Evolutionary conservation across 2,329 filamentous ascomycete genomes (phyloP).

Genomic region (Aspergillus arachidicola): DNA sequence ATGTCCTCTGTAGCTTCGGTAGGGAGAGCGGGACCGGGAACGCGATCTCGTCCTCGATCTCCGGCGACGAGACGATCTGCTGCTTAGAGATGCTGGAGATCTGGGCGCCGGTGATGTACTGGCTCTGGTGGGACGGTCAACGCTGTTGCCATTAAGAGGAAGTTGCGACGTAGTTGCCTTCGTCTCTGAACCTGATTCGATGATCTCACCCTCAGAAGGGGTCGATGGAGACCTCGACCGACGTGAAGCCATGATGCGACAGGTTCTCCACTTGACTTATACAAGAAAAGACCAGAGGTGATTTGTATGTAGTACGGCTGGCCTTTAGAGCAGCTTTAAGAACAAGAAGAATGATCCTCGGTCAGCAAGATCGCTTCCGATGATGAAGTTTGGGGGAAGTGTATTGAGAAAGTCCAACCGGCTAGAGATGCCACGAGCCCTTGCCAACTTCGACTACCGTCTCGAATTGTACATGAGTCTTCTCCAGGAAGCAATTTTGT

Average conservation of each 20-base stretch:
- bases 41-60: slow-evolving; percentile 48
- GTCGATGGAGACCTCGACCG: slow-evolving; percentile 58
- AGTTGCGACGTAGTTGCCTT: slow-evolving; percentile 87
- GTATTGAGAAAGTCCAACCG: slow-evolving; percentile 48
- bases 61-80: slow-evolving; percentile 62
- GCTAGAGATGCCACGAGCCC: slow-evolving; percentile 37
- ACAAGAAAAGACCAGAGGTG: not conserved
- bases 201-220: slow-evolving; percentile 85
- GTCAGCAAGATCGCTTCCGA: slow-evolving; percentile 42
- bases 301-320: slow-evolving; percentile 12
- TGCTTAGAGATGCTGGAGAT: slow-evolving; percentile 52
- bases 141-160: slow-evolving; percentile 74
- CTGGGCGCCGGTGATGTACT: slow-evolving; percentile 54
- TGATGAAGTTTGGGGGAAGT: slow-evolving; percentile 28
- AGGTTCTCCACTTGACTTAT: slow-evolving; percentile 1
- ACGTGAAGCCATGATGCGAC: slow-evolving; percentile 51
- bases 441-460: slow-evolving; percentile 22
- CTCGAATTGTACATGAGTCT: slow-evolving; percentile 16
- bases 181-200: slow-evolving; percentile 69
- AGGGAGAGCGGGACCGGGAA: slow-evolving; percentile 46
- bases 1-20: slow-evolving; percentile 42
- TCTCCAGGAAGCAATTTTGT: not conserved
- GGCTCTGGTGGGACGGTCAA: slow-evolving; percentile 91
- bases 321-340: slow-evolving; percentile 31
- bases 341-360: slow-evolving; percentile 22